Base-by-base conservation (phyloP, 2,329 filamentous ascomycete species). In the Ascochyta koolunga region DNA sequence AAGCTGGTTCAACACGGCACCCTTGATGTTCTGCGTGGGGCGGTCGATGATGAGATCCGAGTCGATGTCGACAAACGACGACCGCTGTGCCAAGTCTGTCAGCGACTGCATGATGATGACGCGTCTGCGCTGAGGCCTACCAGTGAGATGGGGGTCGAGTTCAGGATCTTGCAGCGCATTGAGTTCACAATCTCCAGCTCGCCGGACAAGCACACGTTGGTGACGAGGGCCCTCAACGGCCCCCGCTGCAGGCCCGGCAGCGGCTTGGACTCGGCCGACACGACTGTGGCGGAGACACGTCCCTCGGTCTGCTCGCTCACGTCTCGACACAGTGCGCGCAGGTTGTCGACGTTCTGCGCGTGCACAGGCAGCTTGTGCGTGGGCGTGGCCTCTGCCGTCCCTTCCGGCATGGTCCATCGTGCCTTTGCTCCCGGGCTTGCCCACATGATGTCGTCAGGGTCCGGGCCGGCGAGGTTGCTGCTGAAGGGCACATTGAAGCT, bases 401-500 rank as follows among this genome's bases (percentile, higher is more conserved):
- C 91, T 72, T 91, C 90, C 59, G 93, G 89, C 76, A 96, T 93
- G 44, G 91, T 95, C 95, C 95, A 99, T 74, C 91, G 87, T 63
- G 93, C 85, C 61, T 96, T 87, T 56, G 93, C 93, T 65, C 91
- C 90, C 53, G 87, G 86, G 60, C 90, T 96, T 60, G 93, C 92
- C 78, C 97, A 93, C 57, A 98, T 85, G 68, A 99, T 91, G 76
- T 98, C 93, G 76, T 97, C 92, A 64, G 89, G 89, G 70, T 98
- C 92, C 60, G 95, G 95, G 29, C 95, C 95, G 59, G 90, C 86
- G 58, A 99, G 86, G 69, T 93, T 93, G 61, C 91, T 96, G 65
- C 92, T 88, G 78, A 98, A 97, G 57, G 95, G 95, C 42, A 99
- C 89, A 74, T 97, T 98, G 86, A 99, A 98, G 62, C 91, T 93